phyloP scores from a whole-genome alignment of 1,139 yeast genomes.

The Magnusiomyces tetraspermus region DNA sequence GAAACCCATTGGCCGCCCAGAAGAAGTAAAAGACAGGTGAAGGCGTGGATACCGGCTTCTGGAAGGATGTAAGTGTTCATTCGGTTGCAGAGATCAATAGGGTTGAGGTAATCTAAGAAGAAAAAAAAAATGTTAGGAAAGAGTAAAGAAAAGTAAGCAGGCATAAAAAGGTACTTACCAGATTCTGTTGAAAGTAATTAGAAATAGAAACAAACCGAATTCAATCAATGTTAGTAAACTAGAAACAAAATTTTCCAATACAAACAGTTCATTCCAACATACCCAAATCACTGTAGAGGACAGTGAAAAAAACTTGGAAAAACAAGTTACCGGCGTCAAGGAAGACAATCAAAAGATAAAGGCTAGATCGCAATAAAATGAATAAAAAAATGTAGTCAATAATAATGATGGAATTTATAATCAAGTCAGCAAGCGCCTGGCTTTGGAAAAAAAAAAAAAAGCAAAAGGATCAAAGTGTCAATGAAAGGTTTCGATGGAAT shows the following conservation, averaged over 20 bases:
- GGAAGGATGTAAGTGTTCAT: slow-evolving; percentile 71
- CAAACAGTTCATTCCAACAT: too few relatives aligned
- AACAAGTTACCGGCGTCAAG: slow-evolving; percentile 77
- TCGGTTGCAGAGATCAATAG: slow-evolving; percentile 84
- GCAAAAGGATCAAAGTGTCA: too few relatives aligned
- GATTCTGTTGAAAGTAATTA: slow-evolving; percentile 14
- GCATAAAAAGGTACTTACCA: slow-evolving; percentile 15
- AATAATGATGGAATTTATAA: too few relatives aligned
- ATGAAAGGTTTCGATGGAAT: too few relatives aligned
- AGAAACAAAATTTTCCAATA: not conserved
- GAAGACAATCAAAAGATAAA: slow-evolving; percentile 43
- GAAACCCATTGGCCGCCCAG: slow-evolving; percentile 84
- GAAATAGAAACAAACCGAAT: not conserved
- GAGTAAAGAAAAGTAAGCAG: not conserved
- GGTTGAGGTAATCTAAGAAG: slow-evolving; percentile 55
- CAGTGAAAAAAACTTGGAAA: slow-evolving; percentile 79
- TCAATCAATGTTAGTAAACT: not conserved
- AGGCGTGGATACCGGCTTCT: slow-evolving; percentile 73
- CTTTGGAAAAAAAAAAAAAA: too few relatives aligned
- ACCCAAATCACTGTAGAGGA: slow-evolving; percentile 78
- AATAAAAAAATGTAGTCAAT: too few relatives aligned
- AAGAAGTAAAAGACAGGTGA: slow-evolving; percentile 55
- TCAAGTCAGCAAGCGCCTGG: too few relatives aligned
- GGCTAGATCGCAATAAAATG: too few relatives aligned
- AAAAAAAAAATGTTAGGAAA: not conserved